A percentile compares a stretch with the other conserved stretches of the same genome.
Conservation (phyloP, 2,329 filamentous ascomycete genomes). For the Myriangium duriaei region DNA sequence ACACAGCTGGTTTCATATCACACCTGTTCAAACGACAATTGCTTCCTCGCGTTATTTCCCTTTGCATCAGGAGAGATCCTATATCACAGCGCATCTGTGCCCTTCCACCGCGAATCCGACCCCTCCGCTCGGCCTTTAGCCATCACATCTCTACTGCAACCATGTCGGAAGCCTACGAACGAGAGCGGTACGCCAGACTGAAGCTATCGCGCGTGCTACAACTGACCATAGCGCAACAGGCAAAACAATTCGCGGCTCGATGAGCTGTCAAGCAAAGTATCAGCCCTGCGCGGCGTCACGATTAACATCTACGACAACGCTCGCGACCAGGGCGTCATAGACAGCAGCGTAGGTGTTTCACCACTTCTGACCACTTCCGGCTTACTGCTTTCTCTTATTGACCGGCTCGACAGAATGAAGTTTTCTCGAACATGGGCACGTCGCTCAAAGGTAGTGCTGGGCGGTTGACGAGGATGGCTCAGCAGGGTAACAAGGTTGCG, state of each 20-base stretch:
- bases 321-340: constrained; percentile 73
- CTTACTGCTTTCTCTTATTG: constrained; percentile 1
- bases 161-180: constrained; percentile 47
- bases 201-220: constrained; percentile 6
- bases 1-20: no score
- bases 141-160: no score
- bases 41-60: no score
- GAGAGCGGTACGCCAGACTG: constrained; percentile 40
- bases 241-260: constrained; percentile 94
- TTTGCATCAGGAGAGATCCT: no score
- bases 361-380: constrained; percentile 1
- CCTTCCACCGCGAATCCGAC: no score
- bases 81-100: no score
- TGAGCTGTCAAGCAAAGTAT: constrained; percentile 82
- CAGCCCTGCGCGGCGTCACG: constrained; percentile 82
- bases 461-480: constrained; percentile 79
- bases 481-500: constrained; percentile 78
- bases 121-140: no score
- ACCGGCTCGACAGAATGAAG: constrained; percentile 74
- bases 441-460: constrained; percentile 73
- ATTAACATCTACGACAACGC: constrained; percentile 98
- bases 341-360: constrained; percentile 67
- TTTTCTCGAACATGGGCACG: constrained; percentile 76
- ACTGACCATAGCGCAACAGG: constrained; percentile 27
- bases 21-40: no score